Conservation (phyloP, 176 grass and related monocot species). For the Triticum dicoccoides region DNA sequence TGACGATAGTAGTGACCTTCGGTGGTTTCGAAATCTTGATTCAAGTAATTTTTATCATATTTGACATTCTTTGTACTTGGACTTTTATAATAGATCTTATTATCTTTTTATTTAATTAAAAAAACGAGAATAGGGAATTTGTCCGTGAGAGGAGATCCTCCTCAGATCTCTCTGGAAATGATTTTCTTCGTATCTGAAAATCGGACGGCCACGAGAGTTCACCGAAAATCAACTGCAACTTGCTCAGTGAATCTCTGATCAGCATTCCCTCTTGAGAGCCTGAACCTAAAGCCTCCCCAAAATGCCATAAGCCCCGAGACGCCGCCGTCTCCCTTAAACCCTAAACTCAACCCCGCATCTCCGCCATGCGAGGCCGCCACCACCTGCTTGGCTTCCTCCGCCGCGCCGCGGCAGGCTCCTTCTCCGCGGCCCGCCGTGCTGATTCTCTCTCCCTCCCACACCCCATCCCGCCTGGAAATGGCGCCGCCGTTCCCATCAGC, state of each 20-base stretch:
- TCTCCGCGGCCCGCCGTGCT: conserved; percentile 19
- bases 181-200: not conserved
- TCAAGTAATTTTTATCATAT: too few species aligned
- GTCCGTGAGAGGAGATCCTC: too few species aligned
- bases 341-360: conserved; percentile 24
- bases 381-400: conserved; percentile 25
- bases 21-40: too few species aligned
- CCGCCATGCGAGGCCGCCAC: conserved; percentile 30
- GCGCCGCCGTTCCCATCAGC: conserved; percentile 4
- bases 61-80: too few species aligned
- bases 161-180: too few species aligned
- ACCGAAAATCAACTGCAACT: not conserved
- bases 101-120: too few species aligned
- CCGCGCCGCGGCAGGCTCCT: conserved; percentile 28
- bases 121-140: too few species aligned
- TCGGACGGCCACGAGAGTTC: not conserved
- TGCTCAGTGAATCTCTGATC: not conserved
- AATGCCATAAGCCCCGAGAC: not conserved
- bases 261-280: not conserved
- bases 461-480: conserved; percentile 19
- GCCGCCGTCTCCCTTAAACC: conserved; percentile 45
- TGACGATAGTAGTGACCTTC: too few species aligned
- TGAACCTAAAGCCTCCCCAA: conserved; percentile 19
- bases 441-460: not conserved
- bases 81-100: too few species aligned